These are phyloP conservation scores for Podospora bellae-mahoneyi DNA, from an alignment of 495 filamentous ascomycete genomes.

Conservation along the genomic window DNA sequence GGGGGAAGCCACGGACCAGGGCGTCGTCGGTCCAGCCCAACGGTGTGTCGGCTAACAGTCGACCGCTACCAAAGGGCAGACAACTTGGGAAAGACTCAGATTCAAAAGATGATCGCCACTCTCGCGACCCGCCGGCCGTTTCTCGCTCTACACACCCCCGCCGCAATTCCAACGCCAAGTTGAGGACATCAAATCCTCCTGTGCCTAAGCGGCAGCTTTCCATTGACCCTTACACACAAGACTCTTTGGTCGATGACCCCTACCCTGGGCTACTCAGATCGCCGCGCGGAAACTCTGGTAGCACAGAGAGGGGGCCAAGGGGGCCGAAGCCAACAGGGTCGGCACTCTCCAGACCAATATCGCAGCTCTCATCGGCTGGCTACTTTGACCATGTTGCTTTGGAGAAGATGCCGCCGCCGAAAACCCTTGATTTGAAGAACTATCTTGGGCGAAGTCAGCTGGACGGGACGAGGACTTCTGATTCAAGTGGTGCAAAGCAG, in stretches of 20 bases:
- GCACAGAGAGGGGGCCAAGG: constrained; percentile 35
- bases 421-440: constrained; percentile 26
- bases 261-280: constrained; percentile 34
- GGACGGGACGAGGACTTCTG: constrained; percentile 19
- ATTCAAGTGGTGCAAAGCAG: constrained; percentile 21
- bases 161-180: constrained; percentile 44
- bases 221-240: constrained; percentile 37
- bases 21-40: background rate
- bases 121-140: constrained; percentile 11
- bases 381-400: constrained; percentile 35
- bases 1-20: background rate
- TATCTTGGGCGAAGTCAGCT: constrained; percentile 22
- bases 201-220: constrained; percentile 38
- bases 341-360: constrained; percentile 37
- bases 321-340: constrained; percentile 35
- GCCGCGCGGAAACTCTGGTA: constrained; percentile 29
- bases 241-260: constrained; percentile 25
- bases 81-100: constrained; percentile 12
- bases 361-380: constrained; percentile 37
- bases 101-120: constrained; percentile 20
- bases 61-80: background rate
- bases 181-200: constrained; percentile 37
- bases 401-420: constrained; percentile 38
- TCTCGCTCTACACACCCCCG: constrained; percentile 30
- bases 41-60: background rate